These are phyloP conservation scores for Stevia rebaudiana DNA, from an alignment of 140 eudicot genomes.

Conservation along the genomic window DNA sequence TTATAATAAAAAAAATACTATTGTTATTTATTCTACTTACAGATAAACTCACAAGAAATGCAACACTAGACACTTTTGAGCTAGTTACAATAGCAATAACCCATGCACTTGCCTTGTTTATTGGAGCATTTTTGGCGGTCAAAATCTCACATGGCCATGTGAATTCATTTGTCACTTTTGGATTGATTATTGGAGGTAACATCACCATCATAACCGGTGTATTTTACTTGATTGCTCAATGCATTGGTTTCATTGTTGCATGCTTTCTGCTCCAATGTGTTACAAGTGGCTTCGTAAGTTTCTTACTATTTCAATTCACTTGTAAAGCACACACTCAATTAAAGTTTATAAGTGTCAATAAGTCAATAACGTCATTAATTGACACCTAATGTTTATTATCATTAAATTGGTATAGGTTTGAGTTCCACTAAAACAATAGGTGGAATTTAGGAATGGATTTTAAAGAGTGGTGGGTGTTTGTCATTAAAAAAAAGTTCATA, in stretches of 20 bases:
- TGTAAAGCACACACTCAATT: not conserved
- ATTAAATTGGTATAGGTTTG: no score
- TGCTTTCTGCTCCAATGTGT: slow-evolving; percentile 52
- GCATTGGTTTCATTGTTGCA: slow-evolving; percentile 56
- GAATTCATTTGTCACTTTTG: slow-evolving; percentile 67
- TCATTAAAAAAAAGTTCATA: not conserved
- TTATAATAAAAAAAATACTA: no score
- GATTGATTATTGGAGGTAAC: slow-evolving; percentile 65
- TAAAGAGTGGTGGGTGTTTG: no score
- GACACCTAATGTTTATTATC: no score
- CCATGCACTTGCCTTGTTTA: slow-evolving; percentile 60
- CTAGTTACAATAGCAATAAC: slow-evolving; percentile 61
- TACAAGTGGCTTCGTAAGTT: slow-evolving; percentile 50
- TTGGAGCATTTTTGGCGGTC: slow-evolving; percentile 63
- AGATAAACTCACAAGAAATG: slow-evolving; percentile 49
- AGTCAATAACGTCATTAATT: no score
- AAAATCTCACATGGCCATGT: slow-evolving; percentile 67
- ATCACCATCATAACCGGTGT: slow-evolving; percentile 52
- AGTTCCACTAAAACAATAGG: no score
- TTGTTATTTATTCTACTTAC: no score
- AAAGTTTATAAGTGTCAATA: not conserved
- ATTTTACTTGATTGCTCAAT: slow-evolving; percentile 63
- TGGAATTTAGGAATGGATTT: no score
- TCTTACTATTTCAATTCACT: not conserved
- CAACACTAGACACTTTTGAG: slow-evolving; percentile 49